Evolutionary conservation across 345 rosid genomes (phyloP).

Genomic region (Eucalyptus brandiana): DNA sequence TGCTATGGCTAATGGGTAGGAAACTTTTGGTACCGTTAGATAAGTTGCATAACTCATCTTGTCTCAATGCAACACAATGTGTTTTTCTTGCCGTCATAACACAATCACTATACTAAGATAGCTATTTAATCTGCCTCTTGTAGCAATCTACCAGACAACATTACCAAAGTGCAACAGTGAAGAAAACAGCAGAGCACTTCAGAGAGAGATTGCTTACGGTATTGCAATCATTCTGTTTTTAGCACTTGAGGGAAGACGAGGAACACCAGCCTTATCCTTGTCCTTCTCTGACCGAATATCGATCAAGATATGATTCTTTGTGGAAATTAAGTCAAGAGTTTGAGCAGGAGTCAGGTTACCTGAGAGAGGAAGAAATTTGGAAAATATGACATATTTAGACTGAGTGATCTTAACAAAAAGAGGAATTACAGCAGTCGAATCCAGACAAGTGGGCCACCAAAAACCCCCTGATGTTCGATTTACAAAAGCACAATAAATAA

Average conservation of each 20-base stretch:
- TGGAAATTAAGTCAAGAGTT: slow-evolving; percentile 53
- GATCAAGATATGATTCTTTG: slow-evolving; percentile 48
- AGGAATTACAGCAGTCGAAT: neutral
- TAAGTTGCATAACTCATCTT: neutral
- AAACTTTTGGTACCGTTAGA: neutral
- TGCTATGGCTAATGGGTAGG: neutral
- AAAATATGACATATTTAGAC: neutral
- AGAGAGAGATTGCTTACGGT: slow-evolving; percentile 43
- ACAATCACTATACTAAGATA: neutral
- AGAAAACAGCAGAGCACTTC: neutral
- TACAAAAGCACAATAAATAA: neutral
- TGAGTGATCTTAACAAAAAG: neutral
- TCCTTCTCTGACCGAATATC: slow-evolving; percentile 95
- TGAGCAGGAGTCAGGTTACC: slow-evolving; percentile 89
- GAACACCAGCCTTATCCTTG: slow-evolving; percentile 73
- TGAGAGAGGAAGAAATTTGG: neutral
- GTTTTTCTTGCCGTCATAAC: neutral
- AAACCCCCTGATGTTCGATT: neutral
- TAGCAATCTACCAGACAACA: neutral
- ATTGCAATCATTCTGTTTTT: slow-evolving; percentile 66
- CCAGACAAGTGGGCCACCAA: neutral
- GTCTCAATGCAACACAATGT: neutral
- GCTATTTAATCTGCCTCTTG: neutral
- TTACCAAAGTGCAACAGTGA: neutral
- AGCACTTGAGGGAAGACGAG: slow-evolving; percentile 88